Conservation (phyloP, 73 alveolate genomes). For the Paramecium primaurelia region DNA sequence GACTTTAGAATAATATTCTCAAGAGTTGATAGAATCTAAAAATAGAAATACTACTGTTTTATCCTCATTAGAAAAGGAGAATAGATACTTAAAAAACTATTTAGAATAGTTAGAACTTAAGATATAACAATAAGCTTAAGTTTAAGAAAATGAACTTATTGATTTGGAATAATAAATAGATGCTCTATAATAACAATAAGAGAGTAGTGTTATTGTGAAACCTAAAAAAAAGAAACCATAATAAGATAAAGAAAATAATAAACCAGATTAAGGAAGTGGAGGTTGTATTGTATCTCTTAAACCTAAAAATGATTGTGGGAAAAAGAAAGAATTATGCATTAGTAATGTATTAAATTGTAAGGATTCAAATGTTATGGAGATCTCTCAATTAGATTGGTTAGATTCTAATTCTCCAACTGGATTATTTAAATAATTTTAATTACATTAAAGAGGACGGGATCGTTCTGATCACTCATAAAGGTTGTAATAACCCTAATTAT, state of each 20-base stretch:
- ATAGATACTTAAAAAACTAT: neutral
- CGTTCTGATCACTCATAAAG: neutral
- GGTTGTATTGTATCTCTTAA: conserved; percentile 27
- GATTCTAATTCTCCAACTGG: neutral
- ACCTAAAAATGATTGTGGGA: neutral
- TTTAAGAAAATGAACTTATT: neutral
- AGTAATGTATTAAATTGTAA: neutral
- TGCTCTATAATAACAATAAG: neutral
- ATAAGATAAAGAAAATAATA: neutral
- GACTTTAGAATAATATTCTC: conserved; percentile 15
- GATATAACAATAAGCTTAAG: neutral
- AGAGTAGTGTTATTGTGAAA: neutral
- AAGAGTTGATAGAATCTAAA: conserved; percentile 17
- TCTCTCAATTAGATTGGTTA: neutral
- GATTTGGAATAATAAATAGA: neutral
- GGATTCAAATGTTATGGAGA: conserved; percentile 21
- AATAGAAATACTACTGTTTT: neutral
- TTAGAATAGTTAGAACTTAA: neutral
- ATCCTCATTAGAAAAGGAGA: neutral
- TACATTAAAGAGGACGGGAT: neutral
- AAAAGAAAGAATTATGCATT: neutral
- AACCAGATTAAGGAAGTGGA: neutral
- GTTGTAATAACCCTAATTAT: neutral
- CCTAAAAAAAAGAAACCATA: neutral
- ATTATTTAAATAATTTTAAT: neutral